Evolutionary conservation across 352 stramenopile species (phyloP).

Genomic region (Saprolegnia diclina): DNA sequence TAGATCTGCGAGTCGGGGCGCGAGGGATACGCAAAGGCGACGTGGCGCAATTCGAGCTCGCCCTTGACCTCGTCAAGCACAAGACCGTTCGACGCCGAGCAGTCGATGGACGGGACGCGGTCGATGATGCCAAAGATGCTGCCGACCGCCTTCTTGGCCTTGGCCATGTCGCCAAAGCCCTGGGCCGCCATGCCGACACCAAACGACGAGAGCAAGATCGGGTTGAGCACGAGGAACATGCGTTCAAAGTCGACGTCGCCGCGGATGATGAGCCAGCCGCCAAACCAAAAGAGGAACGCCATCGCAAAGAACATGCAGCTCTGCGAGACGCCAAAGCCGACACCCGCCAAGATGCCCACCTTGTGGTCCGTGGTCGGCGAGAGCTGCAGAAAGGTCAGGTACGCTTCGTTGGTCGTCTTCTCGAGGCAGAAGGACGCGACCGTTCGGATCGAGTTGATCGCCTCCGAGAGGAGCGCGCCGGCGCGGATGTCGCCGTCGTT

Average conservation of each 20-base stretch:
- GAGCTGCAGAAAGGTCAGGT: slow-evolving; percentile 33
- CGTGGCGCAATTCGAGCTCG: slow-evolving; percentile 76
- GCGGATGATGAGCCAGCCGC: slow-evolving; percentile 48
- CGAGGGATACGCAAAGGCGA: slow-evolving; percentile 89
- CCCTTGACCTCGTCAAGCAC: slow-evolving; percentile 27
- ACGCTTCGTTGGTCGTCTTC: slow-evolving; percentile 32
- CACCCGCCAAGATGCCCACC: slow-evolving; percentile 45
- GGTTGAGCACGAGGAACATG: slow-evolving; percentile 68
- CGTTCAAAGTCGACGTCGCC: slow-evolving; percentile 55
- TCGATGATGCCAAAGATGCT: slow-evolving; percentile 51
- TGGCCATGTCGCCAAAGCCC: slow-evolving; percentile 33
- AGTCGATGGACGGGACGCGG: slow-evolving; percentile 36
- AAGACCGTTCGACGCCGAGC: slow-evolving; percentile 12
- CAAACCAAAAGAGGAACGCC: slow-evolving; percentile 72
- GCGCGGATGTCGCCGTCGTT: slow-evolving; percentile 45
- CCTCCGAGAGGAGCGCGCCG: slow-evolving; percentile 40
- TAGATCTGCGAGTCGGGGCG: slow-evolving; percentile 69
- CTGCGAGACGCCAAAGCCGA: slow-evolving; percentile 67
- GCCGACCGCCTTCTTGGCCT: slow-evolving; percentile 32
- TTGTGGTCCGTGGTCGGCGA: slow-evolving; percentile 39
- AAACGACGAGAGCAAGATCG: slow-evolving; percentile 52
- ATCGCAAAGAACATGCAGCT: slow-evolving; percentile 60
- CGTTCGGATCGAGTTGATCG: slow-evolving; percentile 45
- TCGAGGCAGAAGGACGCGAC: slow-evolving; percentile 59
- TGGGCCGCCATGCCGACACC: slow-evolving; percentile 35